Evolutionary conservation across 164 flowering plant species (phyloP).

Genomic region (Chloranthus sessilifolius): DNA sequence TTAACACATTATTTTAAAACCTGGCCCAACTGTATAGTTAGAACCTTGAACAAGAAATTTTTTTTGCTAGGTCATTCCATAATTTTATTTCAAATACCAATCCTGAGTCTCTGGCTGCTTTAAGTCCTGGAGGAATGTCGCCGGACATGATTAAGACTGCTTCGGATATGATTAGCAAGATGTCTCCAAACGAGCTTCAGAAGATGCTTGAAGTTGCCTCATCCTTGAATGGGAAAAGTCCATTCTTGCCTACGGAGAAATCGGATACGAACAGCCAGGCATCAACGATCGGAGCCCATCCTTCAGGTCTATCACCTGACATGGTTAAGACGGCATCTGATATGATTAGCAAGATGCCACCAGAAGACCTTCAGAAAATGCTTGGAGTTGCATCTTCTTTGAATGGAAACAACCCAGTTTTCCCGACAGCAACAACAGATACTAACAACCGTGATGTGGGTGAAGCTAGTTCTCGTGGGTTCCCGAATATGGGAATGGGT

Average conservation of each 20-base stretch:
- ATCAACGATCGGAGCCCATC: slow-evolving; percentile 13
- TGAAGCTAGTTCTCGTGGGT: slow-evolving; percentile 41
- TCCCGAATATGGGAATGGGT: slow-evolving; percentile 25
- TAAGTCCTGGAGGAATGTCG: slow-evolving; percentile 52
- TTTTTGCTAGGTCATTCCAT: slow-evolving; percentile 62
- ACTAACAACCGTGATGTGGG: slow-evolving; percentile 19
- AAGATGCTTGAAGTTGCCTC: slow-evolving; percentile 78
- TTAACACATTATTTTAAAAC: too few species aligned
- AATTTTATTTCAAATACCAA: slow-evolving; percentile 64
- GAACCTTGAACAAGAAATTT: too few species aligned
- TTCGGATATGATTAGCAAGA: slow-evolving; percentile 70
- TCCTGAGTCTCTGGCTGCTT: slow-evolving; percentile 55
- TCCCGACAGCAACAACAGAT: slow-evolving; percentile 3
- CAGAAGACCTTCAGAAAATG: slow-evolving; percentile 80
- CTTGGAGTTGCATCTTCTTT: slow-evolving; percentile 20
- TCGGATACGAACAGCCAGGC: slow-evolving; percentile 10
- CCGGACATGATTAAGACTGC: slow-evolving; percentile 87
- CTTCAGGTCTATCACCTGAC: slow-evolving; percentile 34
- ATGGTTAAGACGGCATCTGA: slow-evolving; percentile 76
- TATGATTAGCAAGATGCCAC: slow-evolving; percentile 79
- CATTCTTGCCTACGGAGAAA: slow-evolving; percentile 21
- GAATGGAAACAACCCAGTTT: slow-evolving; percentile 7
- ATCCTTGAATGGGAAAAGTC: slow-evolving; percentile 39
- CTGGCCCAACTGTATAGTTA: too few species aligned
- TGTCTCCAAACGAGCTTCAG: slow-evolving; percentile 75